These are phyloP conservation scores for Ceratocystiopsis brevicomis DNA, from an alignment of 2,329 filamentous ascomycete genomes.

Conservation along the genomic window DNA sequence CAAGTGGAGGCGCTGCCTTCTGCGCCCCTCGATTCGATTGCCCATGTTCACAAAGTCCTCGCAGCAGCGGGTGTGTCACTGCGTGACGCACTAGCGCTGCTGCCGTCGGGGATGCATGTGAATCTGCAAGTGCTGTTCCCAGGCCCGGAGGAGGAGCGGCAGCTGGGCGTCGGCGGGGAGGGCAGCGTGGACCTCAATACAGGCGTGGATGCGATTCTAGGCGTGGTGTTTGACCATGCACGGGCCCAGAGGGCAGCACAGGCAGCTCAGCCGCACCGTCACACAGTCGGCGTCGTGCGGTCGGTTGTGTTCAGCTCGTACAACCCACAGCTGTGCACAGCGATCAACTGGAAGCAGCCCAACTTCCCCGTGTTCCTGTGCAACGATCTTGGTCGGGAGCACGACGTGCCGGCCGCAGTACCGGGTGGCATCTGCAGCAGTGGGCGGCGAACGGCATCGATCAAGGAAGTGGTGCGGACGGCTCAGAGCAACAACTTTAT, in stretches of 20 bases:
- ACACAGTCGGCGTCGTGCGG: conserved; percentile 52
- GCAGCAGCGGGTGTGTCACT: conserved; percentile 64
- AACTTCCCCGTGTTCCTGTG: conserved; percentile 94
- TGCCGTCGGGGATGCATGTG: conserved; percentile 67
- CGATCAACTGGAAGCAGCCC: conserved; percentile 97
- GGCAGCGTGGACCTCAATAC: conserved; percentile 68
- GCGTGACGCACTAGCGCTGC: conserved; percentile 51
- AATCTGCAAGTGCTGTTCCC: conserved; percentile 90
- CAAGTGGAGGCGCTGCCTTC: conserved; percentile 24
- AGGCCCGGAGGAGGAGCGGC: conserved; percentile 50
- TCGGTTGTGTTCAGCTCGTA: conserved; percentile 91
- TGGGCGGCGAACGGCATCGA: conserved; percentile 58
- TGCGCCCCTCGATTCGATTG: conserved; percentile 34
- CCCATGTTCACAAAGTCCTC: conserved; percentile 52
- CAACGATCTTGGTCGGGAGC: conserved; percentile 65
- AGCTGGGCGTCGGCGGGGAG: conserved; percentile 38
- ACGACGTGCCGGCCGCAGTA: conserved; percentile 17
- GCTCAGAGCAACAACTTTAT: conserved; percentile 96
- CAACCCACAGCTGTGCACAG: conserved; percentile 76
- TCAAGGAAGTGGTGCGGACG: conserved; percentile 87
- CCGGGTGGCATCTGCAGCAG: conserved; percentile 28
- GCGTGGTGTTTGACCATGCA: conserved; percentile 80
- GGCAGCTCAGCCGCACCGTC: conserved; percentile 14
- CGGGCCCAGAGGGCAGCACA: conserved; percentile 34
- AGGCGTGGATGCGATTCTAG: conserved; percentile 68